Conservation (phyloP, 2,329 filamentous ascomycete species). For the Colletotrichum filicis region DNA sequence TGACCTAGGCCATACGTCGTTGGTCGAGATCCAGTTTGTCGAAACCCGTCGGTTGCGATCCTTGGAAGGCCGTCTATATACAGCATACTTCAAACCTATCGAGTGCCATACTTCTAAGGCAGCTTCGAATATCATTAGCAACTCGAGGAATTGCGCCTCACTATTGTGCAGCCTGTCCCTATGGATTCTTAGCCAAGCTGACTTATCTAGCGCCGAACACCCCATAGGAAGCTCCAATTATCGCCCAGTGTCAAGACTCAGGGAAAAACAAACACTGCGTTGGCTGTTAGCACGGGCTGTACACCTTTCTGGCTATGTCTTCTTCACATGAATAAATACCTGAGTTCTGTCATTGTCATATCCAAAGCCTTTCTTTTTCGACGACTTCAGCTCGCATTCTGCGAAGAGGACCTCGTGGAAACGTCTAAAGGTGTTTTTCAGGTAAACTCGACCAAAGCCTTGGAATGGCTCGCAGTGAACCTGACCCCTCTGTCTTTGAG, state of each 20-base stretch:
- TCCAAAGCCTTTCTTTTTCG: background rate
- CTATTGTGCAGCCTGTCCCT: background rate
- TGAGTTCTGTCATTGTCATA: background rate
- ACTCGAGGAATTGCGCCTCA: background rate
- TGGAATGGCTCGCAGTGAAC: background rate
- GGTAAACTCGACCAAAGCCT: background rate
- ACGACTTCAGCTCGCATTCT: background rate
- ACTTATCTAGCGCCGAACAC: background rate
- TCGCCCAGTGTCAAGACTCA: background rate
- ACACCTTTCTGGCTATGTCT: background rate
- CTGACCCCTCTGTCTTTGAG: background rate
- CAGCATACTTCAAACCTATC: background rate
- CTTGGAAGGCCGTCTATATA: background rate
- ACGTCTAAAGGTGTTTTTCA: background rate
- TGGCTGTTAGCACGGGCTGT: background rate
- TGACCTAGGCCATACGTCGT: background rate
- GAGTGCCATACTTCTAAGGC: background rate
- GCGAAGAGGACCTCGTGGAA: background rate
- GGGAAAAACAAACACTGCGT: background rate
- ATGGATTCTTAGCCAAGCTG: background rate
- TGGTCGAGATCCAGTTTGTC: background rate
- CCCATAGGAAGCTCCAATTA: background rate
- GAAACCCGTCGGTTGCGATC: background rate
- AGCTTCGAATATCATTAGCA: background rate
- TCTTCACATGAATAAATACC: background rate